phyloP scores from a whole-genome alignment of 129 eudicot genomes.

The Flaveria sonorensis region DNA sequence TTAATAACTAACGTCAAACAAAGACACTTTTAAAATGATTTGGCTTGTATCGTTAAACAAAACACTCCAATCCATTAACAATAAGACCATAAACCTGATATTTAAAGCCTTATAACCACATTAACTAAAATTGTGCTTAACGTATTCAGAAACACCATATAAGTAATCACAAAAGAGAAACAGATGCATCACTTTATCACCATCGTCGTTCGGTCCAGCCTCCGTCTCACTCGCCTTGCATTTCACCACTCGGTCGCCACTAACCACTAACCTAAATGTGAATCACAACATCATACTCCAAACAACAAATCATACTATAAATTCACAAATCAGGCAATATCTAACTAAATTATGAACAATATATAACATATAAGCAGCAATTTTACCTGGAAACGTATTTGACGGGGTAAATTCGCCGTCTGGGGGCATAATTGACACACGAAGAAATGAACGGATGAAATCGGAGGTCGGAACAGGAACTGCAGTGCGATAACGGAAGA shows the following conservation, averaged over 20 bases:
- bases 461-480: conserved; percentile 46
- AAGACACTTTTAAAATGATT: not conserved
- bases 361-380: too few species aligned
- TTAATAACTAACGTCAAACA: not conserved
- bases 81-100: not conserved
- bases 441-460: conserved; percentile 42
- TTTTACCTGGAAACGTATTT: conserved; percentile 36
- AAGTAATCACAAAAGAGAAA: not conserved
- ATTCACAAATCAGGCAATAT: conserved; percentile 1
- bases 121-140: not conserved
- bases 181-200: conserved; percentile 56
- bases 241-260: conserved; percentile 42
- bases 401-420: conserved; percentile 17
- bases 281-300: conserved; percentile 28
- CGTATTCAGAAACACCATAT: not conserved
- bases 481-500: conserved; percentile 54
- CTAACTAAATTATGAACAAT: too few species aligned
- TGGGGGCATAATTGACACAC: conserved; percentile 30
- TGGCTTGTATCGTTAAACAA: not conserved
- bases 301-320: not conserved
- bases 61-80: not conserved
- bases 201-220: conserved; percentile 51
- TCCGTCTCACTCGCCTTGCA: conserved; percentile 61
- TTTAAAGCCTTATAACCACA: conserved; percentile 28
- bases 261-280: conserved; percentile 42